Evolutionary conservation across 1,139 yeast species (phyloP).

Genomic region (Candida sp.): DNA sequence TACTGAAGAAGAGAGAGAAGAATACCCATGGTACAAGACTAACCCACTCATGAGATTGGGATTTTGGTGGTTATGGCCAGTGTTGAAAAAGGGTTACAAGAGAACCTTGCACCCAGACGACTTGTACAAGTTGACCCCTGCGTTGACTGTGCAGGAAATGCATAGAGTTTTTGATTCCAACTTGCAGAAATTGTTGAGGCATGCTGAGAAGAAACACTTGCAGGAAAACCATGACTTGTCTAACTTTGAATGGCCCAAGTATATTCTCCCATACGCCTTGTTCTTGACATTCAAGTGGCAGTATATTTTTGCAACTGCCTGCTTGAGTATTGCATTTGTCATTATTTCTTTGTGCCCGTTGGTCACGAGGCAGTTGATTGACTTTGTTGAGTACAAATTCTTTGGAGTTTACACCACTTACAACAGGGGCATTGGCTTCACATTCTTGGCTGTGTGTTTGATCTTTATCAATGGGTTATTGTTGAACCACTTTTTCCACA

Average conservation of each 20-base stretch:
- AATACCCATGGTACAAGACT: slow-evolving; percentile 40
- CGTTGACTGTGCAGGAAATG: slow-evolving; percentile 45
- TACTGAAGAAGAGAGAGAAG: slow-evolving; percentile 37
- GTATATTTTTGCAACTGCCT: slow-evolving; percentile 36
- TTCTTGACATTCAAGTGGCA: slow-evolving; percentile 42
- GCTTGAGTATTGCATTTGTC: slow-evolving; percentile 40
- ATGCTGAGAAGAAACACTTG: slow-evolving; percentile 27
- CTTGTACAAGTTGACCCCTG: slow-evolving; percentile 41
- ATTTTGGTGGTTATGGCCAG: slow-evolving; percentile 48
- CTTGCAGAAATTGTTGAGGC: slow-evolving; percentile 25
- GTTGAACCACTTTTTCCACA: slow-evolving; percentile 48
- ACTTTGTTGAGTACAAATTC: slow-evolving; percentile 41
- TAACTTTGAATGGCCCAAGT: slow-evolving; percentile 39
- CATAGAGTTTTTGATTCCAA: slow-evolving; percentile 32
- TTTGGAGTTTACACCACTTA: slow-evolving; percentile 37
- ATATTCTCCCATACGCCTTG: slow-evolving; percentile 38
- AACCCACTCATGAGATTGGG: slow-evolving; percentile 30
- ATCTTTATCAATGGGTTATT: slow-evolving; percentile 46
- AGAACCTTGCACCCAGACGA: slow-evolving; percentile 46
- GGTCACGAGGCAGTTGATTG: slow-evolving; percentile 41
- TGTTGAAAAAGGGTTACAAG: slow-evolving; percentile 44
- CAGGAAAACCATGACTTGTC: slow-evolving; percentile 25
- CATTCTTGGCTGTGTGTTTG: slow-evolving; percentile 43
- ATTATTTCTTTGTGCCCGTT: slow-evolving; percentile 48
- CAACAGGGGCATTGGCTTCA: slow-evolving; percentile 45